These are phyloP conservation scores for Croton laevigatus DNA, from an alignment of 441 rosid genomes.

Conservation along the genomic window DNA sequence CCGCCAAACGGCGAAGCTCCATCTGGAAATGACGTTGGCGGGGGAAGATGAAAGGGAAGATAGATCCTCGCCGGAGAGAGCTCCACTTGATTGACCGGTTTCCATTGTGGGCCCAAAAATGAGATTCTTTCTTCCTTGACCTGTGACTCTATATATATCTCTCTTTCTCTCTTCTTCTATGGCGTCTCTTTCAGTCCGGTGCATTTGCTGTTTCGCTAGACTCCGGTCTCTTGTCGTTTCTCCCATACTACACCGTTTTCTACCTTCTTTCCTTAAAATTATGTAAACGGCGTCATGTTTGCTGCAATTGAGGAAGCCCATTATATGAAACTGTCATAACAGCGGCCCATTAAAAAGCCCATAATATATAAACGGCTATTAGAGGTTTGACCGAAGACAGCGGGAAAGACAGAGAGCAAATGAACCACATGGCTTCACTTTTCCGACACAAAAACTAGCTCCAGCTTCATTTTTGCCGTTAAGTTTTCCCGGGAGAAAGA, in stretches of 20 bases:
- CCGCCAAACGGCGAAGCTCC: slow-evolving; percentile 46
- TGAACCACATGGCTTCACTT: background rate
- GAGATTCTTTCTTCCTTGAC: background rate
- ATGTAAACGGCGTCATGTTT: background rate
- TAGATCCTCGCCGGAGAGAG: slow-evolving; percentile 33
- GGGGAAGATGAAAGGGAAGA: slow-evolving; percentile 41
- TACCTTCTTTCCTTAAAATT: too few species aligned
- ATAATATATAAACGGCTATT: too few species aligned
- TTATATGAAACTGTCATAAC: too few species aligned
- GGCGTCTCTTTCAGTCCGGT: background rate
- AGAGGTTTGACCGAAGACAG: slow-evolving; percentile 1
- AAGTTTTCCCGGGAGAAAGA: background rate
- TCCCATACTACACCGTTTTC: background rate
- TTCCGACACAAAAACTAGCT: background rate
- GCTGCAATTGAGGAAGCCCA: too few species aligned
- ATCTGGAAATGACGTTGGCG: slow-evolving; percentile 39
- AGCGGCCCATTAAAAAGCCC: too few species aligned
- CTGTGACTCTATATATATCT: background rate
- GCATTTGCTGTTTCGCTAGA: background rate
- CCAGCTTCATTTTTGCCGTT: background rate
- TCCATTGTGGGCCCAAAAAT: slow-evolving; percentile 51
- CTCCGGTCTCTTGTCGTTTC: too few species aligned
- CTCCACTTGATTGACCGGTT: slow-evolving; percentile 35
- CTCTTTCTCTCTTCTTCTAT: background rate
- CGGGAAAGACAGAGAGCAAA: slow-evolving; percentile 4